Conservation (phyloP, 768 basidiomycete genomes). For the Suillus variegatus region DNA sequence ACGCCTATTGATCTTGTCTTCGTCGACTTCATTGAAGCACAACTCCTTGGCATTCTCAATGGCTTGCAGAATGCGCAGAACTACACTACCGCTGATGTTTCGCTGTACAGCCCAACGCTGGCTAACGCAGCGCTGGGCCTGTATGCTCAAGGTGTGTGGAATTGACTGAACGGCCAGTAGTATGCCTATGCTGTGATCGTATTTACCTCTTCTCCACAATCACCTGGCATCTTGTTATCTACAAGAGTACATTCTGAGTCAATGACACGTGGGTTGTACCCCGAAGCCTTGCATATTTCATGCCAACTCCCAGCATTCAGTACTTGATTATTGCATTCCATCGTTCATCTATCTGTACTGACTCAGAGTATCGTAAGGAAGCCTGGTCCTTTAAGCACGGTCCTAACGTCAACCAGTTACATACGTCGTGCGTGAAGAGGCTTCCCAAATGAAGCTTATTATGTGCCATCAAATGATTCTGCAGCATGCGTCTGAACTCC, state of each 20-base stretch:
- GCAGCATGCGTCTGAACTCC: too few species aligned
- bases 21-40: slow-evolving; percentile 61
- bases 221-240: not conserved
- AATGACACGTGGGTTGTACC: not conserved
- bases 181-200: not conserved
- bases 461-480: too few species aligned
- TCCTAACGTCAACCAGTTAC: too few species aligned
- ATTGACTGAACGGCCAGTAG: slow-evolving; percentile 14
- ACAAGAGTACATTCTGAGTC: not conserved
- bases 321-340: not conserved
- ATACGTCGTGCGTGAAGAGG: too few species aligned
- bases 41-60: slow-evolving; percentile 59
- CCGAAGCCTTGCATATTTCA: not conserved
- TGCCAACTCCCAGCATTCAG: not conserved
- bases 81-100: slow-evolving; percentile 54
- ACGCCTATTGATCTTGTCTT: slow-evolving; percentile 75
- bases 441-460: too few species aligned
- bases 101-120: slow-evolving; percentile 51
- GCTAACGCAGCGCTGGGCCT: slow-evolving; percentile 38
- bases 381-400: too few species aligned
- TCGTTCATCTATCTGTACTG: not conserved
- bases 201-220: not conserved
- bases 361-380: too few species aligned
- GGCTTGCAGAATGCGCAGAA: slow-evolving; percentile 46
- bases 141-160: slow-evolving; percentile 40